Base-by-base conservation (phyloP, 1,284 basidiomycete genomes). In the Meripilus lineatus region DNA sequence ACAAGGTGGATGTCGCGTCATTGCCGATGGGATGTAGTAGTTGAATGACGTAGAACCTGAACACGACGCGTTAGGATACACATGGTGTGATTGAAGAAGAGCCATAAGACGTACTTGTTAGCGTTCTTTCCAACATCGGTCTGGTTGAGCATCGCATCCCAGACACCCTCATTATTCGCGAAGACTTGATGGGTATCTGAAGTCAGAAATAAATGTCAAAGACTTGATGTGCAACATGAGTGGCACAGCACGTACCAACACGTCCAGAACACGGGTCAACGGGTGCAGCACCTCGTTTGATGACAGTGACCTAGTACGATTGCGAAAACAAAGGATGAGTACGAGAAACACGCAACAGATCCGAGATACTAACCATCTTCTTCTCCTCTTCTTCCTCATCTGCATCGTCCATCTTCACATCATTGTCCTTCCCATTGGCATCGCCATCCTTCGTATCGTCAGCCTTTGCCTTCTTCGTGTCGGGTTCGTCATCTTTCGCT, bases 101-200 rank as follows among this genome's bases (percentile, higher is more conserved):
- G 5, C 11, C 20, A 7, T 8, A 10, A 30, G 14, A 45, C 63
- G 37, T 41, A 79, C 79, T 82, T 82, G 65, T 83, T 82, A 50
- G 77, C 75, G 61, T 82, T 76, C 48, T 69, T 72, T 30, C 68
- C 69, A 17, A 82, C 68, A 51, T 83, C 71, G 1, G 81, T 83
- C 59, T 84, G 81, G 58, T 83, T 83, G 45, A 84, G 69, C 69
- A 78, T 81, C n/a, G 77, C 80, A 56, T 84, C 81, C 73, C 74
- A 84, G 11, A 80, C 69, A 23, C 65, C 68, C 34, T 73, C 69
- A 2, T 50, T 57, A 37, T 71, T 68, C 23, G 61, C 57, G 48
- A 74, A 77, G 8, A 84, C 81, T 56, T 79, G 67, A 54, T 81
- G 79, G 0, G 77, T 73, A 43, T 59, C 77, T 79, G 8, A 38